Evolutionary conservation across 768 basidiomycete genomes (phyloP).

Genomic region (Strobilomyces confusus): DNA sequence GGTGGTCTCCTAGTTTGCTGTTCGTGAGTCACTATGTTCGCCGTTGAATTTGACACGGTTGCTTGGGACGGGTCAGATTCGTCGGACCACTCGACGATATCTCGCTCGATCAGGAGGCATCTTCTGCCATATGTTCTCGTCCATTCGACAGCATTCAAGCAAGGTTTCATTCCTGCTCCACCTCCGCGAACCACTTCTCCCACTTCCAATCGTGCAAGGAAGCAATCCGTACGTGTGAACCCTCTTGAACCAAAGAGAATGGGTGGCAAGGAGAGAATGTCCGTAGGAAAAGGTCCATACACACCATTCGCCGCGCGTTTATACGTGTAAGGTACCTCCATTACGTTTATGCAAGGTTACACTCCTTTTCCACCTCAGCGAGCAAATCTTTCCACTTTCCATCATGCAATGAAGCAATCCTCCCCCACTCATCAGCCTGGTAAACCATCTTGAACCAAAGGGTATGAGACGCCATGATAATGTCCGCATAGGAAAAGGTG

Average conservation of each 20-base stretch:
- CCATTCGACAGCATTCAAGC: not conserved
- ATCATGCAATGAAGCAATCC: constrained; percentile 20
- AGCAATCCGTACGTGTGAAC: constrained; percentile 8
- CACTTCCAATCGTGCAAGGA: constrained; percentile 27
- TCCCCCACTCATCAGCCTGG: constrained; percentile 26
- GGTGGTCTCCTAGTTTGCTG: not conserved
- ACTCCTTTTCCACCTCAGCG: constrained; percentile 24
- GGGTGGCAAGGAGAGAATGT: constrained; percentile 25
- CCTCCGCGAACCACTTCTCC: constrained; percentile 22
- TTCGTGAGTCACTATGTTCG: not conserved
- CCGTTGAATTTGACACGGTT: not conserved
- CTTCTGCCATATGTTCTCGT: no score
- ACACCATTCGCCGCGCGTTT: constrained; percentile 24
- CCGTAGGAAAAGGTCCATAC: constrained; percentile 31
- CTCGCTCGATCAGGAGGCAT: no score
- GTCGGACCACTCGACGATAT: no score
- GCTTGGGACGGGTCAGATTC: no score
- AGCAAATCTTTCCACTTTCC: constrained; percentile 27
- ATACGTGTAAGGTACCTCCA: not conserved
- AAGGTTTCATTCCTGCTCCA: constrained; percentile 25
- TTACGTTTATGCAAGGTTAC: constrained; percentile 7
- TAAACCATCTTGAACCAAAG: constrained; percentile 19
- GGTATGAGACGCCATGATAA: constrained; percentile 16
- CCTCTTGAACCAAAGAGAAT: constrained; percentile 15
- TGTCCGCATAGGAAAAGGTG: constrained; percentile 30